phyloP scores from a whole-genome alignment of 208 protist genomes.

The Trypanosoma brucei region DNA sequence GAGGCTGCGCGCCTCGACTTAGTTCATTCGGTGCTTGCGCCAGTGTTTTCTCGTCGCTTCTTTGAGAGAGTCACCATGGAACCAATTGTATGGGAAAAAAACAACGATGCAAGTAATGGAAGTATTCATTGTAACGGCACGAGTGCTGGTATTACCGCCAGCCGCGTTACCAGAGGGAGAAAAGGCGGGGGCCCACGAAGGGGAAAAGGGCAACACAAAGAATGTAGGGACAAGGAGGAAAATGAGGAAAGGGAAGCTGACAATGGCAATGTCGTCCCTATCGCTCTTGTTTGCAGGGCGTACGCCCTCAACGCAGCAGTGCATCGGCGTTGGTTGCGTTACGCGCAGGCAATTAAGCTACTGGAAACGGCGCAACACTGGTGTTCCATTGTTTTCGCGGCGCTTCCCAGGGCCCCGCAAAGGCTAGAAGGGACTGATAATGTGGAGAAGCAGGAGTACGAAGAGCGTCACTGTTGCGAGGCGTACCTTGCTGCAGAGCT shows the following conservation, averaged over 20 bases:
- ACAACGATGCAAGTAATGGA: too few relatives aligned
- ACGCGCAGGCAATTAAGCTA: slow-evolving; percentile 26
- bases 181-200: not conserved
- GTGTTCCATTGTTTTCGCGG: slow-evolving; percentile 4
- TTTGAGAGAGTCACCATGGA: slow-evolving; percentile 13
- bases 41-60: slow-evolving; percentile 32
- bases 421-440: slow-evolving; percentile 15
- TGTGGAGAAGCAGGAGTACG: slow-evolving; percentile 4
- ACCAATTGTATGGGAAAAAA: slow-evolving; percentile 9
- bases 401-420: not conserved
- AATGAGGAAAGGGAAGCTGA: slow-evolving; percentile 11
- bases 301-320: slow-evolving; percentile 35
- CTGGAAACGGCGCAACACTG: slow-evolving; percentile 22
- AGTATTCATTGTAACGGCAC: not conserved
- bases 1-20: slow-evolving; percentile 34
- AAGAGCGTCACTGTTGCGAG: slow-evolving; percentile 38
- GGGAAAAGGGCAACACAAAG: not conserved
- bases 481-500: slow-evolving; percentile 36
- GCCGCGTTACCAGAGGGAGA: not conserved
- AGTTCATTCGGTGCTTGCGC: slow-evolving; percentile 43
- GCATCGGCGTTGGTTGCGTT: slow-evolving; percentile 17
- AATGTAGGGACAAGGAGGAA: not conserved
- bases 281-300: slow-evolving; percentile 38
- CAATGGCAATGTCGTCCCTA: slow-evolving; percentile 28
- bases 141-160: not conserved